Percentiles rank a stretch among this genome's conserved stretches.
Evolutionary conservation across 345 rosid species (phyloP).

Genomic region (Salix viminalis): DNA sequence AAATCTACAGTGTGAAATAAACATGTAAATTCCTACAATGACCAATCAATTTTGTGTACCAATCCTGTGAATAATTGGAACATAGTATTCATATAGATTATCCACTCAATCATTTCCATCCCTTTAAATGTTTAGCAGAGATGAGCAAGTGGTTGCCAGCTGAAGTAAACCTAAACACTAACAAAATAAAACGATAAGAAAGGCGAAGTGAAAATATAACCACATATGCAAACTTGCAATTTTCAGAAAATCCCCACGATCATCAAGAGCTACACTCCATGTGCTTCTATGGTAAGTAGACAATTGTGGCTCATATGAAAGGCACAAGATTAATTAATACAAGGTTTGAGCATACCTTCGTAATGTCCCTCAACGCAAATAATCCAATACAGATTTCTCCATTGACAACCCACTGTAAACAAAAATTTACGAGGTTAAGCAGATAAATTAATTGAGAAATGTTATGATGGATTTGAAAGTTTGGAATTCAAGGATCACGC

Average conservation of each 20-base stretch:
- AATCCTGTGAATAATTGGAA: neutral
- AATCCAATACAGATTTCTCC: conserved; percentile 98
- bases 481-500: conserved; percentile 4
- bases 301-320: neutral
- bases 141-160: neutral
- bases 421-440: conserved; percentile 8
- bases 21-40: neutral
- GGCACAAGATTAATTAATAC: neutral
- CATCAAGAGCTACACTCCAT: neutral
- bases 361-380: conserved; percentile 82
- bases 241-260: neutral
- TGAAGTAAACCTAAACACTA: neutral
- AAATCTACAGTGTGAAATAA: neutral
- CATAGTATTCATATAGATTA: neutral
- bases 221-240: too few relatives aligned
- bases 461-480: neutral
- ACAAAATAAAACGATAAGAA: neutral
- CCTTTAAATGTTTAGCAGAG: neutral
- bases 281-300: neutral
- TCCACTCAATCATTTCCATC: neutral
- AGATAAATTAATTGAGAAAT: neutral
- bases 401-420: conserved; percentile 94
- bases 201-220: neutral
- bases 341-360: conserved; percentile 51
- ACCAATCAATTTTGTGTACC: neutral